Evolutionary conservation across 2,329 filamentous ascomycete genomes (phyloP).

Genomic region (Beauveria sp.): DNA sequence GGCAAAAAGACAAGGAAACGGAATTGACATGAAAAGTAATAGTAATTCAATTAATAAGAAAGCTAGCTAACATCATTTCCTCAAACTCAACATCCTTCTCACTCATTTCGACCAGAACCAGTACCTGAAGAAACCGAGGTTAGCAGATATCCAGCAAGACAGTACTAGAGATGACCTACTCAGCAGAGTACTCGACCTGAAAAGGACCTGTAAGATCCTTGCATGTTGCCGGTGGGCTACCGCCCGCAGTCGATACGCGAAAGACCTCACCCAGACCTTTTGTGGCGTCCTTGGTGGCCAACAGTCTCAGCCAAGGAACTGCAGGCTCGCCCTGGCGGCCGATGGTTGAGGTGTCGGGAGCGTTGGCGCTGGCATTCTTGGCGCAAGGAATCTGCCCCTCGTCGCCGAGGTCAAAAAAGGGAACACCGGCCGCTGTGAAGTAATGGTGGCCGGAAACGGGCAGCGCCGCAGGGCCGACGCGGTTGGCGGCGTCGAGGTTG

Average conservation of each 20-base stretch:
- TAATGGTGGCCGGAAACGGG: conserved; percentile 70
- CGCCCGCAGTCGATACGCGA: conserved; percentile 76
- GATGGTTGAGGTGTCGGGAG: conserved; percentile 52
- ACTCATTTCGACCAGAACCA: conserved; percentile 4
- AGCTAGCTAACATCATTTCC: neutral
- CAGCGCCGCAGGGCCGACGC: conserved; percentile 51
- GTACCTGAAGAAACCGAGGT: neutral
- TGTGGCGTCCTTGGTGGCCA: conserved; percentile 43
- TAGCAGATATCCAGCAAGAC: neutral
- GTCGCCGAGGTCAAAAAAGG: conserved; percentile 68
- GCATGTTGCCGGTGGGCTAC: conserved; percentile 67
- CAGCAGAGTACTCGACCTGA: conserved; percentile 70
- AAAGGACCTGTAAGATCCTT: conserved; percentile 55
- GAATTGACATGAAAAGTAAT: neutral
- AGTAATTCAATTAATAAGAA: neutral
- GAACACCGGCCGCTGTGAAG: conserved; percentile 63
- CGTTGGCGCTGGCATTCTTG: conserved; percentile 53
- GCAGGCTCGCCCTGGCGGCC: conserved; percentile 59
- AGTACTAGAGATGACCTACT: conserved; percentile 53
- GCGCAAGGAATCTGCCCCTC: conserved; percentile 54
- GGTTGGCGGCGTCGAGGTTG: conserved; percentile 38
- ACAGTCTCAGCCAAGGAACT: conserved; percentile 75
- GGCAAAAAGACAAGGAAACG: too few relatives aligned
- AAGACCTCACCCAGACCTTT: conserved; percentile 68
- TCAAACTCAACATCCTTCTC: neutral